Evolutionary conservation across 1,284 basidiomycete genomes (phyloP), one percentile per base, ranked within the genome.

Genomic region (Melampsora larici-populina): DNA sequence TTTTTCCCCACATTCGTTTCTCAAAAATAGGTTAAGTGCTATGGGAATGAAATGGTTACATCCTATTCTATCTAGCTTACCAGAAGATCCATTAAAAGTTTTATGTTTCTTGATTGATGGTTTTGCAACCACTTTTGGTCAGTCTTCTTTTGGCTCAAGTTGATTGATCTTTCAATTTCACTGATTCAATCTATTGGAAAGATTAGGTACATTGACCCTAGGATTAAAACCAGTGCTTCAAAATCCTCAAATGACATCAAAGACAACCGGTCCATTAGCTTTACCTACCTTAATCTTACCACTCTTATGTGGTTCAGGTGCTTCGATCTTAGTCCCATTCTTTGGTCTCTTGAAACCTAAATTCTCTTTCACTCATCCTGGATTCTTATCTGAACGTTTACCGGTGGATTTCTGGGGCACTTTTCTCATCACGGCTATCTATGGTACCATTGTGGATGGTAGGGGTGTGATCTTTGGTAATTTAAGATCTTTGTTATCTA

Each of bases 371-470:
- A 55, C 49, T 7, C 73, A 76, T 62, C 73, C 73, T 43, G 64
- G 65, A 6, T 76, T 76, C 48, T 33, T 76, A 9, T 68, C 64
- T 46, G 73, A 68, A 24, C 55, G 55, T 40, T n/a, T 76, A 43
- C 55, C 73, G 15, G 51, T 68, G 8, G 73, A 76, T 29, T 60
- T 76, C 62, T 76, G 73, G 73, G 73, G 73, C 17, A 63, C 73
- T 36, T 67, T 63, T 51, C 43, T 76, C 33, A 76, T 76, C 51
- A 68, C 62, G 36, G 29, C 60, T 36, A 29, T 43, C 26, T 76
- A 76, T 62, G 73, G 73, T 46, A 76, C 73, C 24, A 68, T 76
- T 24, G 65, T 76, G 13, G 73, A 76, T 43, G 73, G 73, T 24
- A 64, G 73, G 21, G 73, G 73, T 48, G 21, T 60, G 26, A n/a